These are phyloP conservation scores for Chaetoceros muelleri DNA, from an alignment of 108 stramenopile species.

Conservation along the genomic window DNA sequence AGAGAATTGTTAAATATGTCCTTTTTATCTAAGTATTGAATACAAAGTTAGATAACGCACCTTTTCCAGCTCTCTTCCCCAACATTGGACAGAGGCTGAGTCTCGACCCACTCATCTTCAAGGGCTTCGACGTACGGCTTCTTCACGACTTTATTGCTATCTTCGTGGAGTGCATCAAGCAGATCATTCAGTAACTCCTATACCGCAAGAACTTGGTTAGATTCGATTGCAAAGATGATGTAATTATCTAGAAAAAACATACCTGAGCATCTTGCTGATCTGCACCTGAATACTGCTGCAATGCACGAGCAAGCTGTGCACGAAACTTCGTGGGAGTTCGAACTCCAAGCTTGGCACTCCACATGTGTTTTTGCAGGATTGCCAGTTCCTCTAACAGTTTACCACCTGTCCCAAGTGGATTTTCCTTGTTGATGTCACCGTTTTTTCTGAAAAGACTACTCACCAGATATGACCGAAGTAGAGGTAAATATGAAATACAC, in stretches of 20 bases:
- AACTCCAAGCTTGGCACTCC: slow-evolving; percentile 65
- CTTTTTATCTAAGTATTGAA: not conserved
- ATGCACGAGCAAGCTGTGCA: slow-evolving; percentile 52
- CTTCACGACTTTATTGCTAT: slow-evolving; percentile 85
- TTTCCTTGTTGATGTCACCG: slow-evolving; percentile 87
- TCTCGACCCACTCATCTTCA: slow-evolving; percentile 74
- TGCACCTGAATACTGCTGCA: slow-evolving; percentile 82
- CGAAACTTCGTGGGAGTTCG: slow-evolving; percentile 73
- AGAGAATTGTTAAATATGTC: not conserved
- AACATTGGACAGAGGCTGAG: slow-evolving; percentile 40
- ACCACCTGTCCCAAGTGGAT: slow-evolving; percentile 91
- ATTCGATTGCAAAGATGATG: too few species aligned
- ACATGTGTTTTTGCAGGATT: slow-evolving; percentile 69
- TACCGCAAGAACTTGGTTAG: not conserved
- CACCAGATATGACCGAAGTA: slow-evolving; percentile 80
- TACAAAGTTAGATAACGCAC: slow-evolving; percentile 7
- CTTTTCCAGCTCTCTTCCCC: slow-evolving; percentile 78
- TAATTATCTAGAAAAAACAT: too few species aligned
- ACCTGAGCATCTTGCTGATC: slow-evolving; percentile 92
- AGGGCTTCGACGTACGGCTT: slow-evolving; percentile 87
- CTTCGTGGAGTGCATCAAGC: slow-evolving; percentile 88
- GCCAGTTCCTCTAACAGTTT: slow-evolving; percentile 88
- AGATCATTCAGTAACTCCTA: slow-evolving; percentile 87
- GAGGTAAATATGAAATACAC: slow-evolving; percentile 84
- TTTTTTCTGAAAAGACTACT: slow-evolving; percentile 58